A percentile compares a stretch with the other conserved stretches of the same genome.
phyloP scores from a whole-genome alignment of 148 eudicot species.

The Chenopodium suecicum region DNA sequence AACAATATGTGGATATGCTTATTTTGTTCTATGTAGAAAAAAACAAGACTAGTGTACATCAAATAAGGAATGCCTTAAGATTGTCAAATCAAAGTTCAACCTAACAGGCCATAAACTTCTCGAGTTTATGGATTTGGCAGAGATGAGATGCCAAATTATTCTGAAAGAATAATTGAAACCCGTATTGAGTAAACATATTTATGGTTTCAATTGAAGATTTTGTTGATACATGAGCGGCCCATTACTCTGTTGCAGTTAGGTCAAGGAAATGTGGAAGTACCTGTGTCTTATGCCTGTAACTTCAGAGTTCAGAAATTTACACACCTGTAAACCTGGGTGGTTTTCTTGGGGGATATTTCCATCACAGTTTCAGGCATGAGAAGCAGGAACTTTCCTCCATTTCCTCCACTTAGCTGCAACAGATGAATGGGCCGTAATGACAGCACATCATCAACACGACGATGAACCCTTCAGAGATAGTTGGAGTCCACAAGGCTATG shows the following conservation, averaged over 20 bases:
- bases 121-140: not conserved
- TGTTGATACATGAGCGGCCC: slow-evolving; percentile 20
- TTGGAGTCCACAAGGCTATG: slow-evolving; percentile 35
- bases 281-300: slow-evolving; percentile 24
- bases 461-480: slow-evolving; percentile 20
- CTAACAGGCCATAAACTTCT: too few relatives aligned
- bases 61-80: too few relatives aligned
- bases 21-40: too few relatives aligned
- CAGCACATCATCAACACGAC: not conserved
- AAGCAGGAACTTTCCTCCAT: slow-evolving; percentile 20
- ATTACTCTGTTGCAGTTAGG: slow-evolving; percentile 24
- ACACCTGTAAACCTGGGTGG: not conserved
- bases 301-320: not conserved
- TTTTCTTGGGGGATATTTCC: not conserved
- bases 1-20: too few relatives aligned
- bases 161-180: too few relatives aligned
- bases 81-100: too few relatives aligned
- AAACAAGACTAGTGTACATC: too few relatives aligned
- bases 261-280: slow-evolving; percentile 33
- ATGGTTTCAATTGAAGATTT: not conserved
- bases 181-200: not conserved
- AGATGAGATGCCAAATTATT: not conserved
- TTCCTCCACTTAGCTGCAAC: slow-evolving; percentile 39
- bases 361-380: slow-evolving; percentile 12
- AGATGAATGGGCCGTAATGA: slow-evolving; percentile 22